A percentile compares a stretch with the other conserved stretches of the same genome.
These are phyloP conservation scores for Leccinellum rugosiceps DNA, from an alignment of 768 basidiomycete species.

Conservation along the genomic window DNA sequence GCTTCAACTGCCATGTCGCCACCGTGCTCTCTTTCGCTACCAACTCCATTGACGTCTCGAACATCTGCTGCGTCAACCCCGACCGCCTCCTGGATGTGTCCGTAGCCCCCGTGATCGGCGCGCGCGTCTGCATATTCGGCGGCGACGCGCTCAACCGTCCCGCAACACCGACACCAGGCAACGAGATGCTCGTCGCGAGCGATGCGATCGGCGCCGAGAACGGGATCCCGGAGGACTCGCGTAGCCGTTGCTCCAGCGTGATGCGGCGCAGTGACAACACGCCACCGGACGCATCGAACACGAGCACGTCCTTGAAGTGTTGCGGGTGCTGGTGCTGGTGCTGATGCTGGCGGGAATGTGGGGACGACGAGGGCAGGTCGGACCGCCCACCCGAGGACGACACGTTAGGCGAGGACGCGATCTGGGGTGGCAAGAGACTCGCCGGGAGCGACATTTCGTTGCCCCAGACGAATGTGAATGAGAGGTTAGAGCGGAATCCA, in stretches of 20 bases:
- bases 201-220: constrained; percentile 29
- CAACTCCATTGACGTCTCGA: constrained; percentile 35
- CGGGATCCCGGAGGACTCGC: constrained; percentile 19
- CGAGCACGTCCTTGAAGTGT: constrained; percentile 62
- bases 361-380: constrained; percentile 20
- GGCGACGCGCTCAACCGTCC: constrained; percentile 35
- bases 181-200: constrained; percentile 55
- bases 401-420: constrained; percentile 23
- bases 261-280: constrained; percentile 55
- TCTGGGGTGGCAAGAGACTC: constrained; percentile 35
- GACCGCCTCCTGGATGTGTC: constrained; percentile 30
- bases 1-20: constrained; percentile 64
- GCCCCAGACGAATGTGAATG: constrained; percentile 51
- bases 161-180: constrained; percentile 51
- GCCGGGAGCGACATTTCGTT: constrained; percentile 34
- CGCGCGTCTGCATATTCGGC: constrained; percentile 15
- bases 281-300: constrained; percentile 62
- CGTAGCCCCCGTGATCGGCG: constrained; percentile 8
- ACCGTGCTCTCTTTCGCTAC: constrained; percentile 41
- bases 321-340: constrained; percentile 30
- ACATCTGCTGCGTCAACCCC: constrained; percentile 34
- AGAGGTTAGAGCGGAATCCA: constrained; percentile 39
- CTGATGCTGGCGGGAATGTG: constrained; percentile 29
- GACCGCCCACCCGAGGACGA: constrained; percentile 27
- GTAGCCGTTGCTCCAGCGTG: constrained; percentile 38